Base-by-base conservation (phyloP, 1,139 yeast species). In the Kazachstania sp. region DNA sequence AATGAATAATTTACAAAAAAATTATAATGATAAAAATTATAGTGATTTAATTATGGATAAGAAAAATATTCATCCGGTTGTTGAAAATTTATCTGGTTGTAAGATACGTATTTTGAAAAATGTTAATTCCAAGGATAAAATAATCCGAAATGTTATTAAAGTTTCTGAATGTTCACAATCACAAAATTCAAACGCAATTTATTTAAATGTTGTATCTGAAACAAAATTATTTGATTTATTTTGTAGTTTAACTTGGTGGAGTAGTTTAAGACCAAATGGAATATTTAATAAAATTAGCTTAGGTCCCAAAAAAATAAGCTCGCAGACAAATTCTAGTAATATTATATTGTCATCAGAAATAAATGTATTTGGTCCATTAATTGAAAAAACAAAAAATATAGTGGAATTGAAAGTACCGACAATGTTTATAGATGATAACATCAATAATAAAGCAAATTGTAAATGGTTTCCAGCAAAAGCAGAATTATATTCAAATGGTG, bases 401-500 rank as follows among this genome's bases (percentile, higher is more conserved):
- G 56, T 11, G 8, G 6, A 71, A 12, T 23, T 49, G 32, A 39
- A 48, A 20, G 45, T 48, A 15, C 55, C 55, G 20, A 32, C 20
- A 36, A 44, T 29, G 42, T 46, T 29, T 32, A 39, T 46, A 11
- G 16, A 46, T 29, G 45, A 63, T 31, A 60, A 65, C 38, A 3
- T 37, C 4, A 51, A 67, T 23, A 83, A 79, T 54, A n/a, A n/a
- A n/a, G n/a, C n/a, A n/a, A 15, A 16, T 15, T 32, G 15, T 32
- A 79, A 79, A 2, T 86, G 95, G 95, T 83, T 82, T 57, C 76
- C 74, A 45, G 81, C 86, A 1, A 81, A 81, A 77, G 95, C 92
- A 1, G 82, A 81, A 11, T 64, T 86, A 45, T 79, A 77, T 55
- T 75, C 83, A 3, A 72, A 79, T 56, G 96, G 96, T 5, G 60